Evolutionary conservation across 768 basidiomycete genomes (phyloP).

Genomic region (Naganishia antarctica): DNA sequence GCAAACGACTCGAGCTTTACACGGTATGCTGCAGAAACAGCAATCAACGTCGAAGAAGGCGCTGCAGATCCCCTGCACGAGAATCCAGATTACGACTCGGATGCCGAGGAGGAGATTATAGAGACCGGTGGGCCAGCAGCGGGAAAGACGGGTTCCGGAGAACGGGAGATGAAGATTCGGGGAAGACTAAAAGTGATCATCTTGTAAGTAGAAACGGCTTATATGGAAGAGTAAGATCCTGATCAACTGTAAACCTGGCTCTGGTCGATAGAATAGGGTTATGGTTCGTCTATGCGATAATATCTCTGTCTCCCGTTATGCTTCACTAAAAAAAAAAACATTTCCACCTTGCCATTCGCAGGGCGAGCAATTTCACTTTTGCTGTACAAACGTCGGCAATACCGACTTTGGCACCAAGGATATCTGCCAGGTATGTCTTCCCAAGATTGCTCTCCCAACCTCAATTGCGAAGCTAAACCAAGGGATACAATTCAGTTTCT

Average conservation of each 20-base stretch:
- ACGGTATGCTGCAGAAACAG: conserved; percentile 26
- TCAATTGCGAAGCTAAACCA: too few relatives aligned
- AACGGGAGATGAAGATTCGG: background rate
- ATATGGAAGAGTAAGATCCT: background rate
- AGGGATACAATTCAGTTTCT: conserved; percentile 39
- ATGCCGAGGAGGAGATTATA: conserved; percentile 10
- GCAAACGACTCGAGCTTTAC: conserved; percentile 26
- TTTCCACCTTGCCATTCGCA: conserved; percentile 6
- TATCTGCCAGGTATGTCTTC: conserved; percentile 23
- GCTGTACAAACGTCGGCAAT: conserved; percentile 46
- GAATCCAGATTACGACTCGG: conserved; percentile 21
- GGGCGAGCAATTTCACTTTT: conserved; percentile 45
- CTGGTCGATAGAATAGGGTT: conserved; percentile 5
- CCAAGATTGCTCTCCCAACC: too few relatives aligned
- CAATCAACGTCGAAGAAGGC: conserved; percentile 24
- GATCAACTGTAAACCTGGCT: background rate
- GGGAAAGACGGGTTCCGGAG: background rate
- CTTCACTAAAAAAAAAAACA: too few relatives aligned
- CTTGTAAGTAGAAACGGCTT: background rate
- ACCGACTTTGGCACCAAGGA: conserved; percentile 42
- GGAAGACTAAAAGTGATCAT: conserved; percentile 4
- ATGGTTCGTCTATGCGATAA: background rate
- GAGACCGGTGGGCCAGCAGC: background rate
- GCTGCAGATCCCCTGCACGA: conserved; percentile 21
- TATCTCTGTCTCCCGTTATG: conserved; percentile 5